Base-by-base conservation (phyloP, 768 basidiomycete species). In the Neoboletus brunneissimus region DNA sequence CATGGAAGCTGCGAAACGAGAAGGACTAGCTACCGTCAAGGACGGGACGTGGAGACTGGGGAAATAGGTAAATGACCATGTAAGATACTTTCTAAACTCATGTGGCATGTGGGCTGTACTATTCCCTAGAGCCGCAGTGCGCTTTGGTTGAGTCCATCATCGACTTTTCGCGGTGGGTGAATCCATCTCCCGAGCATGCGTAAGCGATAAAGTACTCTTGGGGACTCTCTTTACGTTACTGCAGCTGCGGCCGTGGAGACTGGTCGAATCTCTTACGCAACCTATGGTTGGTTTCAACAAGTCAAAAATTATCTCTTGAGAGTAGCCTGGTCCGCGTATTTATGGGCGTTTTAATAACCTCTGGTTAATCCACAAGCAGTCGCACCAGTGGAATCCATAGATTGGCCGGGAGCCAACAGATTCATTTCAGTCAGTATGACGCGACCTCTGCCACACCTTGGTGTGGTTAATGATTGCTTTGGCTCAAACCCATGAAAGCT, bases 1-100 rank as follows among this genome's bases (percentile, higher is more conserved):
- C 63, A 82, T 97, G 83, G 88, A 94, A 64, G 86, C 87, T 25
- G 87, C 91, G 38, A 79, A 83, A 59, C 76, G 84, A 54, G 91
- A 95, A 66, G 91, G 88, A 0, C 73, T 91, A 18, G 86, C 96
- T 25, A 77, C 79, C 0, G 81, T 81, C 40, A 81, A 80, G 53
- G 87, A 89, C 56, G 89, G 89, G 1, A 73, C 85, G 67, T 92
- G 89, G 90, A 86, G 72, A 65, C 64, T 87, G 46, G 68, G 71
- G 4, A 67, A 67, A 47, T 68, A 58, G 35, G 45, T 10, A 40
- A 40, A 41, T 20, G 20, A 40, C 22, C 6, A 12, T 41, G 15
- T 44, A 51, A 47, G 20, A 50, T 38, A 11, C 8, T 4, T 41
- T 45, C 48, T 22, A 13, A 44, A 41, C 22, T 29, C 32, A 29